Percentiles rank a stretch among this genome's conserved stretches.
phyloP scores from a whole-genome alignment of 495 filamentous ascomycete species.

The Astrothelium subdiscretum region DNA sequence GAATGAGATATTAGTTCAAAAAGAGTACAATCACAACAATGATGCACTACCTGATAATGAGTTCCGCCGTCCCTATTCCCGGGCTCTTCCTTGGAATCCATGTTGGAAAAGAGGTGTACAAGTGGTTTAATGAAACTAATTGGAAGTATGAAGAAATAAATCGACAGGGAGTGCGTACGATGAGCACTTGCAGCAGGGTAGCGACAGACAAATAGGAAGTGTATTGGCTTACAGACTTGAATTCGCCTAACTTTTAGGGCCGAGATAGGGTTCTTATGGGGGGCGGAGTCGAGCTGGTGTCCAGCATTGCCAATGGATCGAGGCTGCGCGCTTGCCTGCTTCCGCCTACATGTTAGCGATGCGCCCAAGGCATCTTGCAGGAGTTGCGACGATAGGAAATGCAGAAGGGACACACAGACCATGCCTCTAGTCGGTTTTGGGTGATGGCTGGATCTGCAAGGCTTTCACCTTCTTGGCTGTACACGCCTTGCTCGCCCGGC shows the following conservation, averaged over 20 bases:
- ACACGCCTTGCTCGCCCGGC: too few species aligned
- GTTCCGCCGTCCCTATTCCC: not conserved
- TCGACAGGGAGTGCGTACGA: not conserved
- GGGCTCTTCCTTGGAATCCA: not conserved
- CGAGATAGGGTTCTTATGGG: not conserved
- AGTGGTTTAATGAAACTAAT: not conserved
- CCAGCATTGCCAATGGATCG: not conserved
- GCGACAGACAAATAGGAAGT: not conserved
- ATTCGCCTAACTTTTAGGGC: not conserved
- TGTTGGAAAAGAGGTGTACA: not conserved
- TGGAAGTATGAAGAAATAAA: not conserved
- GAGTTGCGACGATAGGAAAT: not conserved
- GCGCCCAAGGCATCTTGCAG: not conserved
- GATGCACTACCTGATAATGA: not conserved
- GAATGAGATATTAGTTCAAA: not conserved
- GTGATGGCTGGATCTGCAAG: not conserved
- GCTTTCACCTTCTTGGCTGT: not conserved
- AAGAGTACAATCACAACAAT: not conserved
- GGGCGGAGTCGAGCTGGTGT: not conserved
- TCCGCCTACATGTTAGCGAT: not conserved
- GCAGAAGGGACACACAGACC: not conserved
- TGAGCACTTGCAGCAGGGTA: not conserved
- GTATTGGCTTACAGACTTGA: not conserved
- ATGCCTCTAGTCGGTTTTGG: not conserved
- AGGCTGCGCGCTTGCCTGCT: not conserved